phyloP scores from a whole-genome alignment of 2,329 filamentous ascomycete species.

The Fusarium foetens region DNA sequence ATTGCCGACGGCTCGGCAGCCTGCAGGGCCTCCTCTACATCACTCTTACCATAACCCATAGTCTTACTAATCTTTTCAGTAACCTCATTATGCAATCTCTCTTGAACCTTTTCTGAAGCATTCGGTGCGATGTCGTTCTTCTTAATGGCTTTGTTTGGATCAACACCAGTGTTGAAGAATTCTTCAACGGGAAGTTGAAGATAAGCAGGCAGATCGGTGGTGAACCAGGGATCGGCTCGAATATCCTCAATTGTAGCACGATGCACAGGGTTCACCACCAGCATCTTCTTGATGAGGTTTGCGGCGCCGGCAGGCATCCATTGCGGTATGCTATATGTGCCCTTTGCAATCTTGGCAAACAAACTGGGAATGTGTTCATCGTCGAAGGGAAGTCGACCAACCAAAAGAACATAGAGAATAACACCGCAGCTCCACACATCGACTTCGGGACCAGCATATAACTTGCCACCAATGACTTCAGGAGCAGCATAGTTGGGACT shows the following conservation, averaged over 20 bases:
- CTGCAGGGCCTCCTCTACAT: slow-evolving; percentile 93
- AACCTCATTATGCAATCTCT: slow-evolving; percentile 90
- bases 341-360: slow-evolving; percentile 97
- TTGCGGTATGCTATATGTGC: slow-evolving; percentile 89
- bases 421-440: slow-evolving; percentile 98
- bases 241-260: slow-evolving; percentile 95
- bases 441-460: slow-evolving; percentile 96
- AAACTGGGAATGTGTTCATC: slow-evolving; percentile 98
- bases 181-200: slow-evolving; percentile 89
- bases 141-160: slow-evolving; percentile 90
- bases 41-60: slow-evolving; percentile 95
- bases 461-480: slow-evolving; percentile 96
- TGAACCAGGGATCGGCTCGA: slow-evolving; percentile 92
- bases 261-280: slow-evolving; percentile 94
- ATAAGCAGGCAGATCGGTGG: slow-evolving; percentile 85
- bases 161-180: slow-evolving; percentile 92
- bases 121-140: slow-evolving; percentile 83
- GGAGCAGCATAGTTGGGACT: slow-evolving; percentile 98
- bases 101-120: slow-evolving; percentile 80
- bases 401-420: slow-evolving; percentile 85
- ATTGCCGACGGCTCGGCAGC: slow-evolving; percentile 96
- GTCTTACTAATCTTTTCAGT: slow-evolving; percentile 96
- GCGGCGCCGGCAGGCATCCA: slow-evolving; percentile 90
- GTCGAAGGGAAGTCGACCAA: slow-evolving; percentile 90
- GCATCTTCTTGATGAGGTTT: slow-evolving; percentile 87